Percentiles rank a stretch among this genome's conserved stretches.
Conservation (phyloP, 352 stramenopile genomes). For the Globisporangium echinulatum region DNA sequence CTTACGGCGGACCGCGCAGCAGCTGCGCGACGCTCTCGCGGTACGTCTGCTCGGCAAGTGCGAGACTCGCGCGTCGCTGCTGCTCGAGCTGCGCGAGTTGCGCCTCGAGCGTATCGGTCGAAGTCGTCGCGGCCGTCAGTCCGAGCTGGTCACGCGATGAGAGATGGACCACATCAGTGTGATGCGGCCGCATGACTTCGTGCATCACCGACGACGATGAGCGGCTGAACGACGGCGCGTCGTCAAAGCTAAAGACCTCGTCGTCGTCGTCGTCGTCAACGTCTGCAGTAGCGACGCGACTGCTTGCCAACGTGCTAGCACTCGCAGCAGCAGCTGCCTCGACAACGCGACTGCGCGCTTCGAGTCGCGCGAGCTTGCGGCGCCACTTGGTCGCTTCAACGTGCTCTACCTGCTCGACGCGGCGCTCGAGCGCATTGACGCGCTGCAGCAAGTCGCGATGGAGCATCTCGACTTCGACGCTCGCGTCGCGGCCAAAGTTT, state of each 20-base stretch:
- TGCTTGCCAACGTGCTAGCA: conserved; percentile 7
- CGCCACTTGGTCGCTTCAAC: conserved; percentile 28
- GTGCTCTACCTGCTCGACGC: conserved; percentile 17
- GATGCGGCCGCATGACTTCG: conserved; percentile 6
- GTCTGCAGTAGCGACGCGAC: neutral
- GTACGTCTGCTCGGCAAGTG: conserved; percentile 32
- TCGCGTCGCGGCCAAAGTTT: conserved; percentile 50
- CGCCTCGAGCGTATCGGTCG: conserved; percentile 13
- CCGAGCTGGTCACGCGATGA: conserved; percentile 9
- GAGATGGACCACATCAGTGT: conserved; percentile 13
- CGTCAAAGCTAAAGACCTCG: conserved; percentile 14
- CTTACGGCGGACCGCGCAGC: neutral
- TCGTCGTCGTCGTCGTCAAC: conserved; percentile 11
- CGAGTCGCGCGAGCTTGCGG: conserved; percentile 15
- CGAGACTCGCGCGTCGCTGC: conserved; percentile 22
- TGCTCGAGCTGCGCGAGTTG: conserved; percentile 30
- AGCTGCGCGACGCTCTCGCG: conserved; percentile 28
- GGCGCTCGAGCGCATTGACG: conserved; percentile 23
- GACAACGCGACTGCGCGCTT: neutral
- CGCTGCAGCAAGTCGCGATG: conserved; percentile 42
- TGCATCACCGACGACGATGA: neutral
- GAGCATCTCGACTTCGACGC: conserved; percentile 48
- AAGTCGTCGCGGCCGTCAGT: conserved; percentile 3
- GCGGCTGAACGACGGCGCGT: conserved; percentile 1
- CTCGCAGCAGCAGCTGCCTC: neutral